phyloP scores from a whole-genome alignment of 2,329 filamentous ascomycete species.

The Fusarium liriodendri region DNA sequence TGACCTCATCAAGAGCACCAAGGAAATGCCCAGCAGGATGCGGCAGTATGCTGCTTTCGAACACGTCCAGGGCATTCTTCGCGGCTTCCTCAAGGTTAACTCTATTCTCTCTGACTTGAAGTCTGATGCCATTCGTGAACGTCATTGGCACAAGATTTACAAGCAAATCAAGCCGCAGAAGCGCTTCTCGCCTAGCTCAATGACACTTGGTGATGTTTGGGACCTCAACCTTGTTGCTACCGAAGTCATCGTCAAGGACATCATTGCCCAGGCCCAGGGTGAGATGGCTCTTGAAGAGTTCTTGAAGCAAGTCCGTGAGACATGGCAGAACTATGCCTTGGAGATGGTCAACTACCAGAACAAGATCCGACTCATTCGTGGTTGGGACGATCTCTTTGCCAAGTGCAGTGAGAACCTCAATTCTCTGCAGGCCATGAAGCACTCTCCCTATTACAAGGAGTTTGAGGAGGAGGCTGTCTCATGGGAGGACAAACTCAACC shows the following conservation, averaged over 20 bases:
- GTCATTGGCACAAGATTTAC: conserved; percentile 98
- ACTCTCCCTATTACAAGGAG: conserved; percentile 99
- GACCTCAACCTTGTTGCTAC: conserved; percentile 91
- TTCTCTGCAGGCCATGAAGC: conserved; percentile 97
- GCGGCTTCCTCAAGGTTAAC: conserved; percentile 91
- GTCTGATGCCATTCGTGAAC: conserved; percentile 94
- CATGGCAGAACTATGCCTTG: conserved; percentile 94
- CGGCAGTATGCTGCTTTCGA: conserved; percentile 99
- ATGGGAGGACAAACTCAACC: conserved; percentile 98
- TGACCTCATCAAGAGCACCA: conserved; percentile 94
- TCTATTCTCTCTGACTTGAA: conserved; percentile 89
- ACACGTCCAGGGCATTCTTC: conserved; percentile 92
- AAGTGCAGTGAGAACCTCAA: conserved; percentile 99
- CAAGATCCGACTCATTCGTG: conserved; percentile 96
- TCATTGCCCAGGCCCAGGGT: conserved; percentile 94
- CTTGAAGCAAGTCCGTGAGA: conserved; percentile 94
- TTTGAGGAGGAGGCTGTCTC: conserved; percentile 97
- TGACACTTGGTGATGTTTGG: conserved; percentile 99
- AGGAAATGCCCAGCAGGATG: conserved; percentile 99
- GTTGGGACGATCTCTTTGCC: conserved; percentile 97
- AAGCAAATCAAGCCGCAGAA: conserved; percentile 93
- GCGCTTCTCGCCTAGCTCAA: conserved; percentile 91
- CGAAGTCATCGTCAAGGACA: conserved; percentile 88
- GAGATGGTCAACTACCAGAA: conserved; percentile 98
- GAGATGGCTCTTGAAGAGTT: conserved; percentile 99